A percentile compares a stretch with the other conserved stretches of the same genome.
These are phyloP conservation scores for Daldinia caldariorum DNA, from an alignment of 495 filamentous ascomycete species.

Conservation along the genomic window DNA sequence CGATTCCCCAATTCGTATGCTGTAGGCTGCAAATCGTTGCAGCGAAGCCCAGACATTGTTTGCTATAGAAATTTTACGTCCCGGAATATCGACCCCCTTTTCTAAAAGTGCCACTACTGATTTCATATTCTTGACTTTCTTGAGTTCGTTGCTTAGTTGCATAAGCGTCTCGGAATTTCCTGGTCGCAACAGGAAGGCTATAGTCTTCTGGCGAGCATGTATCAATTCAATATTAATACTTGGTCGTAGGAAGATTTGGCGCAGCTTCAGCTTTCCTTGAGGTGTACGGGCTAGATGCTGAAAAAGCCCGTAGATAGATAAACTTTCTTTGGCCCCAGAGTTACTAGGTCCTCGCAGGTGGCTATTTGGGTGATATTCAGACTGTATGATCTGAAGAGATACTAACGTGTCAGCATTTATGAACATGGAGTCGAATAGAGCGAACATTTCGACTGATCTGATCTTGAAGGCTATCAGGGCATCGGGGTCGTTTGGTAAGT, in stretches of 20 bases:
- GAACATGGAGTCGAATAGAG: conserved; percentile 81
- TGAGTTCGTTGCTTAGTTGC: conserved; percentile 70
- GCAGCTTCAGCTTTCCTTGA: conserved; percentile 79
- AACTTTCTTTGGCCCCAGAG: conserved; percentile 81
- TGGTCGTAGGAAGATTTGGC: conserved; percentile 86
- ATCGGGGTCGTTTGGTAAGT: conserved; percentile 64
- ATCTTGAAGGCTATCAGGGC: conserved; percentile 66
- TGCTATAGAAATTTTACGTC: conserved; percentile 66
- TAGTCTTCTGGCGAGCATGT: conserved; percentile 75
- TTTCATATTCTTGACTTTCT: conserved; percentile 82
- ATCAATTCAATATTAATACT: conserved; percentile 74
- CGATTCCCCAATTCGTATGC: conserved; percentile 73
- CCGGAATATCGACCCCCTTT: conserved; percentile 75
- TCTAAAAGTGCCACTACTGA: conserved; percentile 74
- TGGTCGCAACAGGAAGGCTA: conserved; percentile 72
- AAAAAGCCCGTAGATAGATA: conserved; percentile 90
- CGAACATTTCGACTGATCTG: conserved; percentile 78
- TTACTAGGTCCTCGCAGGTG: conserved; percentile 80
- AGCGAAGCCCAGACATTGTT: conserved; percentile 77
- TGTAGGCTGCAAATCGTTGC: conserved; percentile 60
- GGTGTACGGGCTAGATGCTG: conserved; percentile 80
- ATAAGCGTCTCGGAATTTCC: conserved; percentile 70
- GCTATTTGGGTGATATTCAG: conserved; percentile 84
- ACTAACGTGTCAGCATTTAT: conserved; percentile 81
- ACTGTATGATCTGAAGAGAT: conserved; percentile 86